Percentiles rank a stretch among this genome's conserved stretches.
These are phyloP conservation scores for Teratosphaeria epicoccoides DNA, from an alignment of 2,329 filamentous ascomycete genomes.

Conservation along the genomic window DNA sequence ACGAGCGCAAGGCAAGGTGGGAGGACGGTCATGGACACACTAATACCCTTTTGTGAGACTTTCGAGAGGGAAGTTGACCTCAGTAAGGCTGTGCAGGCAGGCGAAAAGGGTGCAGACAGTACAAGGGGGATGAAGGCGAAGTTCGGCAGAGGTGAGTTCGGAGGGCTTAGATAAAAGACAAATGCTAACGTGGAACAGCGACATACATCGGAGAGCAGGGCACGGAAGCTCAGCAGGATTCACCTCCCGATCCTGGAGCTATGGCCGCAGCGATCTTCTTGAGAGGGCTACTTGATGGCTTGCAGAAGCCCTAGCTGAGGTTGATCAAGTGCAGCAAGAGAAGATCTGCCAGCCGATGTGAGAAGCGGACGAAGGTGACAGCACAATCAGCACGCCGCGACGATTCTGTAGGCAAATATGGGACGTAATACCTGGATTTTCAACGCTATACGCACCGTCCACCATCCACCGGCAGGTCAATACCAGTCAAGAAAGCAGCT, in stretches of 20 bases:
- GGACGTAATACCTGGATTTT: neutral
- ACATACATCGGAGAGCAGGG: slow-evolving; percentile 26
- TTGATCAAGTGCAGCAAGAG: too few species aligned
- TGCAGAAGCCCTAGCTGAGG: slow-evolving; percentile 3
- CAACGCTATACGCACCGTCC: slow-evolving; percentile 33
- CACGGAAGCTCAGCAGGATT: slow-evolving; percentile 13
- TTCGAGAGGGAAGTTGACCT: slow-evolving; percentile 18
- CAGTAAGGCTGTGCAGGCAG: slow-evolving; percentile 22
- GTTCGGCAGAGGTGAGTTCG: slow-evolving; percentile 24
- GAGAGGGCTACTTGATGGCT: slow-evolving; percentile 21
- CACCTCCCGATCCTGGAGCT: slow-evolving; percentile 28
- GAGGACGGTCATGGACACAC: slow-evolving; percentile 29
- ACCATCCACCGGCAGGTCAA: slow-evolving; percentile 57
- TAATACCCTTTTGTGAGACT: slow-evolving; percentile 29
- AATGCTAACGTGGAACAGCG: slow-evolving; percentile 11
- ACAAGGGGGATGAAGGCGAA: slow-evolving; percentile 28
- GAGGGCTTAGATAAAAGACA: neutral
- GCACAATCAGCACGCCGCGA: neutral
- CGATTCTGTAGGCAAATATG: too few species aligned
- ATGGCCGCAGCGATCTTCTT: slow-evolving; percentile 29
- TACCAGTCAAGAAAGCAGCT: slow-evolving; percentile 59
- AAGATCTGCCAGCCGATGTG: too few species aligned
- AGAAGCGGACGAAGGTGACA: neutral
- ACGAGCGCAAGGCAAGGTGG: slow-evolving; percentile 26
- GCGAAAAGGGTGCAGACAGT: slow-evolving; percentile 23